These are phyloP conservation scores for Poronia punctata DNA, from an alignment of 495 filamentous ascomycete species.

Conservation along the genomic window DNA sequence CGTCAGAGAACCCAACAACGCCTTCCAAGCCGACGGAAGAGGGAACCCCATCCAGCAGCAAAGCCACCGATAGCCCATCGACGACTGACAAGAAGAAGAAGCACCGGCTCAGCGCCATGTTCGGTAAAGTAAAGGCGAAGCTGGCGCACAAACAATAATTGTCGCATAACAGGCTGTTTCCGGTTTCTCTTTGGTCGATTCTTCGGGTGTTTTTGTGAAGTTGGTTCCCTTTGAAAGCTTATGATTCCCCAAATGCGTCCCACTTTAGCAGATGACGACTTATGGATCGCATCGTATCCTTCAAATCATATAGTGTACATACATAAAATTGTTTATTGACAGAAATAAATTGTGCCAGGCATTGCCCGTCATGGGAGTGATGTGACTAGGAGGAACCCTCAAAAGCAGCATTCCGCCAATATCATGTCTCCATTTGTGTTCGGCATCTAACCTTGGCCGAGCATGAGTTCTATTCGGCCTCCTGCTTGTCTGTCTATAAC, in stretches of 20 bases:
- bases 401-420: too few relatives aligned
- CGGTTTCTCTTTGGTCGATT: conserved; percentile 5
- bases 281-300: conserved; percentile 15
- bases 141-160: conserved; percentile 27
- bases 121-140: conserved; percentile 54
- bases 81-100: conserved; percentile 48
- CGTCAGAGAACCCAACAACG: conserved; percentile 15
- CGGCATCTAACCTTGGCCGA: too few relatives aligned
- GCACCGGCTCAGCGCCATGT: conserved; percentile 51
- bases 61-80: conserved; percentile 22
- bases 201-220: conserved; percentile 17
- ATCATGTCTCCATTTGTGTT: too few relatives aligned
- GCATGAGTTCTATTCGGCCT: too few relatives aligned
- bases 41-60: conserved; percentile 27
- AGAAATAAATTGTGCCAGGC: too few relatives aligned
- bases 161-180: background rate
- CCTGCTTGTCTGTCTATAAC: too few relatives aligned
- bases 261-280: conserved; percentile 17
- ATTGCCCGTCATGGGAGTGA: too few relatives aligned
- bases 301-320: conserved; percentile 15
- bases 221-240: conserved; percentile 24
- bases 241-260: conserved; percentile 37
- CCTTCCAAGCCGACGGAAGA: conserved; percentile 17
- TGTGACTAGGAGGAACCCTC: too few relatives aligned
- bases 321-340: conserved; percentile 15